Evolutionary conservation across 2,329 filamentous ascomycete genomes (phyloP).

Genomic region (Plectosphaerella cucumerina): DNA sequence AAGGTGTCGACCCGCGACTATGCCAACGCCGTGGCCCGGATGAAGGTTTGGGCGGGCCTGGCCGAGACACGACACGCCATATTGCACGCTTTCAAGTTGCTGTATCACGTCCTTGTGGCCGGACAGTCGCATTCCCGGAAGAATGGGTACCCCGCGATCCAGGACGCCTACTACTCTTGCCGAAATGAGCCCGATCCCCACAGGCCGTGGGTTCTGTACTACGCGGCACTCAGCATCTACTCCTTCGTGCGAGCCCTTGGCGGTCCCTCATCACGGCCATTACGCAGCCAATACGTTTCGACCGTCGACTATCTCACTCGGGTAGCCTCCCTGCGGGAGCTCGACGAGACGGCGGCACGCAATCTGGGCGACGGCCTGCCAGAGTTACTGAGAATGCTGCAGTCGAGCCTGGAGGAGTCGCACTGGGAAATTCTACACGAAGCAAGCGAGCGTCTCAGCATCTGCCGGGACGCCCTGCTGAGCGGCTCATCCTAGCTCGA

Average conservation of each 20-base stretch:
- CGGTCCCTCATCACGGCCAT: conserved; percentile 3
- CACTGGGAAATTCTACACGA: conserved; percentile 71
- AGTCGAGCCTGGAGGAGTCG: conserved; percentile 36
- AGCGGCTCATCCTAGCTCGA: neutral
- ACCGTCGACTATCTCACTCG: conserved; percentile 48
- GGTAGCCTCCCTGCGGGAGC: conserved; percentile 64
- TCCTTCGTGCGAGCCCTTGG: conserved; percentile 75
- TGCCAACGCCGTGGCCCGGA: conserved; percentile 65
- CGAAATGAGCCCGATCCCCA: conserved; percentile 78
- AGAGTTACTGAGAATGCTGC: conserved; percentile 40
- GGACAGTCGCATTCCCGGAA: conserved; percentile 4
- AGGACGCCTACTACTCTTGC: conserved; percentile 58
- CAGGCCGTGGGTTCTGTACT: conserved; percentile 87
- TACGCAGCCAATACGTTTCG: conserved; percentile 20
- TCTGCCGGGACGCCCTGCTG: conserved; percentile 55
- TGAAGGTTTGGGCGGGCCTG: conserved; percentile 75
- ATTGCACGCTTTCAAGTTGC: conserved; percentile 78
- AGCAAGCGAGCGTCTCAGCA: conserved; percentile 64
- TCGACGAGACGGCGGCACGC: conserved; percentile 63
- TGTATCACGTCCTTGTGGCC: conserved; percentile 68
- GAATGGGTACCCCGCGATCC: conserved; percentile 10
- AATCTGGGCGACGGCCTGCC: conserved; percentile 56
- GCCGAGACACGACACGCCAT: conserved; percentile 75
- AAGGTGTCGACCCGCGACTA: conserved; percentile 75
- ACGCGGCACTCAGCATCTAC: conserved; percentile 82